Percentiles rank a stretch among this genome's conserved stretches.
phyloP scores from a whole-genome alignment of 345 rosid genomes.

The Heritiera fomes region DNA sequence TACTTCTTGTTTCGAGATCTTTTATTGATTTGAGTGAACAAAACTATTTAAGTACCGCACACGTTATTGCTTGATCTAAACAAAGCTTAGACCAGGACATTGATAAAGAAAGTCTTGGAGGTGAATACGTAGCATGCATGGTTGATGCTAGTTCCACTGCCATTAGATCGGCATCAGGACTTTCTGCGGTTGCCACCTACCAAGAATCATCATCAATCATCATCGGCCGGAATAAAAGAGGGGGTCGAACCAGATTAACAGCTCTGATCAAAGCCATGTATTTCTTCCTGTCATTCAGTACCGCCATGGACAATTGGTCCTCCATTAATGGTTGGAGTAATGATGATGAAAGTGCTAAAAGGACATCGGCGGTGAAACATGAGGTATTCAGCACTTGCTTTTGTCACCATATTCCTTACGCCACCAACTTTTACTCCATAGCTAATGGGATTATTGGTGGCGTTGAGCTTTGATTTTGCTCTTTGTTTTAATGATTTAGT shows the following conservation, averaged over 20 bases:
- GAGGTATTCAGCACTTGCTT: constrained; percentile 73
- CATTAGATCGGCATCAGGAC: constrained; percentile 58
- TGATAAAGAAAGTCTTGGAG: constrained; percentile 63
- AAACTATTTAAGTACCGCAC: too few relatives aligned
- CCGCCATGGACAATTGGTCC: constrained; percentile 34
- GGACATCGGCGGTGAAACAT: constrained; percentile 60
- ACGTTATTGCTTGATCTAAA: too few relatives aligned
- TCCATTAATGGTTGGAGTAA: constrained; percentile 71
- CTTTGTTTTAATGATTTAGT: constrained; percentile 51
- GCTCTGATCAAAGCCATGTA: constrained; percentile 61
- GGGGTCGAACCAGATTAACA: constrained; percentile 78
- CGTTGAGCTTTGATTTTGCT: constrained; percentile 54
- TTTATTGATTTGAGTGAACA: too few relatives aligned
- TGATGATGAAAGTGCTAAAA: constrained; percentile 84
- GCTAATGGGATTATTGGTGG: constrained; percentile 85
- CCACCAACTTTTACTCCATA: constrained; percentile 72
- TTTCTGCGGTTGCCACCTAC: constrained; percentile 56
- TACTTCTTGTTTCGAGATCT: too few relatives aligned
- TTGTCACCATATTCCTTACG: constrained; percentile 77
- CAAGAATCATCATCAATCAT: constrained; percentile 62
- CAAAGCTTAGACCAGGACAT: too few relatives aligned
- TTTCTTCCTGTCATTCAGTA: constrained; percentile 50
- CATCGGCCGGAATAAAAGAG: constrained; percentile 71
- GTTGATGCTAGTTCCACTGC: constrained; percentile 77
- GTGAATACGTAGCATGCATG: constrained; percentile 67